Conservation (phyloP, 2,329 filamentous ascomycete genomes). For the Podosphaera leucotricha region DNA sequence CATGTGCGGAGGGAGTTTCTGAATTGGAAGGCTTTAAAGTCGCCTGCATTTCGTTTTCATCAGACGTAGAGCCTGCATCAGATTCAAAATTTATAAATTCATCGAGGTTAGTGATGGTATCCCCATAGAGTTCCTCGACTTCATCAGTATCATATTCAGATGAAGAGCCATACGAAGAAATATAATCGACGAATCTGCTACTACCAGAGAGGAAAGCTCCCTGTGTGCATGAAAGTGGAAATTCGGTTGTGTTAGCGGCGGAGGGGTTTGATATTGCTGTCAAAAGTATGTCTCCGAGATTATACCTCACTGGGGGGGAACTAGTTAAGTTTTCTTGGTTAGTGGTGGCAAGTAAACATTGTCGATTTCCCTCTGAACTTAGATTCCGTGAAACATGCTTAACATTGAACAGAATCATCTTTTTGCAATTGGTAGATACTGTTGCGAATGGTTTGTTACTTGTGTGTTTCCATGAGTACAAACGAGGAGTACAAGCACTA, state of each 20-base stretch:
- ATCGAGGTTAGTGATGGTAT: slow-evolving; percentile 14
- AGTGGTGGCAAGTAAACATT: neutral
- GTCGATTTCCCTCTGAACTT: neutral
- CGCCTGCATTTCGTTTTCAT: slow-evolving; percentile 28
- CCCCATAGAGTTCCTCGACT: slow-evolving; percentile 38
- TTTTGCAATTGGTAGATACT: slow-evolving; percentile 1
- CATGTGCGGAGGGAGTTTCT: slow-evolving; percentile 15
- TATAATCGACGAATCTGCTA: slow-evolving; percentile 5
- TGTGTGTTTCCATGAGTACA: slow-evolving; percentile 2
- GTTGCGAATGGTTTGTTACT: slow-evolving; percentile 3
- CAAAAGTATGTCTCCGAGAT: slow-evolving; percentile 56
- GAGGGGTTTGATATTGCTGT: slow-evolving; percentile 21
- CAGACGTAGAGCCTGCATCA: slow-evolving; percentile 26
- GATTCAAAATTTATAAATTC: slow-evolving; percentile 54
- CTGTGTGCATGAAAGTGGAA: slow-evolving; percentile 29
- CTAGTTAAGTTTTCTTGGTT: neutral
- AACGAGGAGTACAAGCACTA: slow-evolving; percentile 7
- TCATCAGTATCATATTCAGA: slow-evolving; percentile 36
- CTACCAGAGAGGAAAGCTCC: slow-evolving; percentile 51
- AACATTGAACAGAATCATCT: slow-evolving; percentile 2
- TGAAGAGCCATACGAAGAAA: slow-evolving; percentile 21
- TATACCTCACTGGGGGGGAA: slow-evolving; percentile 33
- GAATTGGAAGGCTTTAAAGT: slow-evolving; percentile 26
- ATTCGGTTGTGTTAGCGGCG: slow-evolving; percentile 14
- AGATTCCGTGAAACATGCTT: slow-evolving; percentile 6